Base-by-base conservation (phyloP, 139 green algal genomes). In the Desmodesmus armatus region DNA sequence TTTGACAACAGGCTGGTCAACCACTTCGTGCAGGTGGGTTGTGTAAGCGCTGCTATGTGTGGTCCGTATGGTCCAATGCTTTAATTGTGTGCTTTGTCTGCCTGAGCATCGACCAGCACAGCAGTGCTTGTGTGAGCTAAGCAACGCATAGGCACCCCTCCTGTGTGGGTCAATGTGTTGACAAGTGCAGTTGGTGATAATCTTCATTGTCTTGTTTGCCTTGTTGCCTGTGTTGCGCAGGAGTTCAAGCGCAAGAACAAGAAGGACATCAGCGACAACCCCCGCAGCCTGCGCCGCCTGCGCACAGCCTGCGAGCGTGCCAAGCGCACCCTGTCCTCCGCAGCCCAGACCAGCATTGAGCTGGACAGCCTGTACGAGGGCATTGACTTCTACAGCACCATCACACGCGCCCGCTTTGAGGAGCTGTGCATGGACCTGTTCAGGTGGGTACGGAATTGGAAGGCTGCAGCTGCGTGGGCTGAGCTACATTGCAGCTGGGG, bases 181-280 rank as follows among this genome's bases (percentile, higher is more conserved):
- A n/a, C n/a, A n/a, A n/a, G n/a, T n/a, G n/a, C n/a, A n/a, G n/a
- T n/a, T n/a, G n/a, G n/a, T n/a, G n/a, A n/a, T n/a, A n/a, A n/a
- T n/a, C n/a, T n/a, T n/a, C n/a, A n/a, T n/a, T n/a, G n/a, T n/a
- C n/a, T n/a, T n/a, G n/a, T n/a, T n/a, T n/a, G n/a, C n/a, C n/a
- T n/a, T n/a, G n/a, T n/a, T n/a, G n/a, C n/a, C n/a, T n/a, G n/a
- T n/a, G n/a, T n/a, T n/a, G n/a, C n/a, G 25, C 84, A 97, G 87
- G 97, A 99, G 90, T 99, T 99, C 94, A 98, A 99, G 95, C 91
- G 97, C 89, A 99, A 99, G 95, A 90, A 98, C 95, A 99, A 99
- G 93, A 99, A 99, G 93, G 96, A 99, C 88, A 93, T 99, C 85
- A 94, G 85, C 62, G 88, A 85, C 89, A 98, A 98, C 91, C 88